Conservation (phyloP, 441 rosid species). For the Jatropha multifida region DNA sequence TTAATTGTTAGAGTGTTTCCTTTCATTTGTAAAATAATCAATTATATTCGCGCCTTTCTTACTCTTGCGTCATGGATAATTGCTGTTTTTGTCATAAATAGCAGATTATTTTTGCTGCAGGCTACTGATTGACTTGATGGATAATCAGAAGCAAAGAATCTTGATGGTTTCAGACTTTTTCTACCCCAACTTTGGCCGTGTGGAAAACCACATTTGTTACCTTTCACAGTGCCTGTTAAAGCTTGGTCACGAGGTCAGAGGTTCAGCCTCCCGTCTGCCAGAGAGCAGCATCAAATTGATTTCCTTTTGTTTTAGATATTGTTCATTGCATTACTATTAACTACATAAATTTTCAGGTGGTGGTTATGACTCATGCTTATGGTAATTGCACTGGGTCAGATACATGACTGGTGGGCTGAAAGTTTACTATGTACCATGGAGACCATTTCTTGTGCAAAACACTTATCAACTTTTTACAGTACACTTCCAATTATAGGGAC, state of each 20-base stretch:
- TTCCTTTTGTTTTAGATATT: not conserved
- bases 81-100: not conserved
- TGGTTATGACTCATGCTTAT: conserved; percentile 94
- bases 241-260: conserved; percentile 88
- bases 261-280: not conserved
- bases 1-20: too few species aligned
- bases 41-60: not conserved
- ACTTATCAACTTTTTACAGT: conserved; percentile 77
- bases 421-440: conserved; percentile 86
- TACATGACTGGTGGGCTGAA: conserved; percentile 86
- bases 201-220: conserved; percentile 89
- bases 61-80: not conserved
- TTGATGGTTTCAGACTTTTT: conserved; percentile 98
- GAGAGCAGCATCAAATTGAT: not conserved
- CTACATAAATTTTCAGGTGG: conserved; percentile 53
- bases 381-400: conserved; percentile 81
- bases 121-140: conserved; percentile 35
- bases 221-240: conserved; percentile 85
- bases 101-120: conserved; percentile 17
- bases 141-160: conserved; percentile 55
- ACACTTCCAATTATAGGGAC: conserved; percentile 75
- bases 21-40: too few species aligned
- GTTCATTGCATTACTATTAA: conserved; percentile 10
- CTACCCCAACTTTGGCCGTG: conserved; percentile 99
- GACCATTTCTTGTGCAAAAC: conserved; percentile 73